Percentiles rank a stretch among this genome's conserved stretches.
Evolutionary conservation across 345 rosid genomes (phyloP).

Genomic region (Eucalyptus cloeziana): DNA sequence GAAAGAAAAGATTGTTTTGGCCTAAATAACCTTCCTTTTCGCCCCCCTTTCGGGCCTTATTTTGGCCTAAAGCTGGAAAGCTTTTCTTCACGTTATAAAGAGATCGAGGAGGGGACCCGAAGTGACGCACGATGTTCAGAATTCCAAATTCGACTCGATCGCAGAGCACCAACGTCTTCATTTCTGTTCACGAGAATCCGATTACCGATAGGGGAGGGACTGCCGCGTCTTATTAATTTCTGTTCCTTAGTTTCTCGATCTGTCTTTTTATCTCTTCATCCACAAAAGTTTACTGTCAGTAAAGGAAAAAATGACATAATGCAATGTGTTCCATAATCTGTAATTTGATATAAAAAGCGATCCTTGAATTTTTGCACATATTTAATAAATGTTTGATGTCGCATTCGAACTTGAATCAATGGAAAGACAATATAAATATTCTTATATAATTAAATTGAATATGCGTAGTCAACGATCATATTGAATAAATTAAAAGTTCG

Average conservation of each 20-base stretch:
- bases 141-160: background rate
- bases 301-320: too few relatives aligned
- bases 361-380: accelerated
- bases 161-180: background rate
- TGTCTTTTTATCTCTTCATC: background rate
- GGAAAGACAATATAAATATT: too few relatives aligned
- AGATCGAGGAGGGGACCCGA: background rate
- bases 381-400: too few relatives aligned
- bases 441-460: too few relatives aligned
- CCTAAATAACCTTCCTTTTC: background rate
- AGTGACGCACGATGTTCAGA: background rate
- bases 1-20: background rate
- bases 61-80: background rate
- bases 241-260: background rate
- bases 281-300: background rate
- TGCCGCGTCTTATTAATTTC: background rate
- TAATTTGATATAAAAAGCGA: accelerated
- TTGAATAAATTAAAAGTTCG: accelerated
- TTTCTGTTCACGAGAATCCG: background rate
- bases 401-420: too few relatives aligned
- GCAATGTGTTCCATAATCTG: accelerated
- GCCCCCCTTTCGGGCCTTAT: background rate
- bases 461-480: accelerated
- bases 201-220: background rate
- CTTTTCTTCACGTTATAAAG: background rate